phyloP scores from a whole-genome alignment of 768 basidiomycete genomes.

The Boletus sp. region DNA sequence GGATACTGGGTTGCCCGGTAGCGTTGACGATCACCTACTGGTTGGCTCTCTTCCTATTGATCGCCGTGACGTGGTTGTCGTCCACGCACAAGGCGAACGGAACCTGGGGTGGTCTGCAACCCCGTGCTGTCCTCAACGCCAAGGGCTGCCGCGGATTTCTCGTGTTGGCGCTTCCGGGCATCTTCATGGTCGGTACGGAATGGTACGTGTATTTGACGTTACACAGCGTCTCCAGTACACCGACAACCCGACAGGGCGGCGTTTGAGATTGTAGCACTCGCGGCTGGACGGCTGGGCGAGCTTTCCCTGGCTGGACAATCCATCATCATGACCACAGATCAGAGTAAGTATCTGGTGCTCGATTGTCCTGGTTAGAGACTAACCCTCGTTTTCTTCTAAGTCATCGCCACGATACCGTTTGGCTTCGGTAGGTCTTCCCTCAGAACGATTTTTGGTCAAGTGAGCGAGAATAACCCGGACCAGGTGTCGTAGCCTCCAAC shows the following conservation, averaged over 20 bases:
- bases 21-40: slow-evolving; percentile 71
- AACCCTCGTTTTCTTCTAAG: slow-evolving; percentile 29
- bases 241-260: slow-evolving; percentile 54
- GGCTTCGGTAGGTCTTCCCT: slow-evolving; percentile 50
- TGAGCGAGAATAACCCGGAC: neutral
- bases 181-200: slow-evolving; percentile 78
- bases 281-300: slow-evolving; percentile 69
- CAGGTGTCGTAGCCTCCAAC: slow-evolving; percentile 67
- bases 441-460: neutral
- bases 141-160: slow-evolving; percentile 57
- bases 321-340: slow-evolving; percentile 79
- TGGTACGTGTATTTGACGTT: slow-evolving; percentile 45
- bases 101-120: slow-evolving; percentile 63
- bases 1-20: slow-evolving; percentile 63
- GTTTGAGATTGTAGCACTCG: slow-evolving; percentile 79
- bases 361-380: neutral
- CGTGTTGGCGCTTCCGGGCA: slow-evolving; percentile 70
- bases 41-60: slow-evolving; percentile 59
- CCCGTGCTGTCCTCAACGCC: slow-evolving; percentile 42
- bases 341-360: slow-evolving; percentile 42
- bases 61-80: slow-evolving; percentile 49
- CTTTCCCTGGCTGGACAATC: slow-evolving; percentile 72
- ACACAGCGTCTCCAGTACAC: neutral
- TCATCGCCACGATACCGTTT: slow-evolving; percentile 74
- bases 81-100: slow-evolving; percentile 52